Percentiles rank a stretch among this genome's conserved stretches.
Conservation (phyloP, 805 yeast genomes). For the Millerago galiae region DNA sequence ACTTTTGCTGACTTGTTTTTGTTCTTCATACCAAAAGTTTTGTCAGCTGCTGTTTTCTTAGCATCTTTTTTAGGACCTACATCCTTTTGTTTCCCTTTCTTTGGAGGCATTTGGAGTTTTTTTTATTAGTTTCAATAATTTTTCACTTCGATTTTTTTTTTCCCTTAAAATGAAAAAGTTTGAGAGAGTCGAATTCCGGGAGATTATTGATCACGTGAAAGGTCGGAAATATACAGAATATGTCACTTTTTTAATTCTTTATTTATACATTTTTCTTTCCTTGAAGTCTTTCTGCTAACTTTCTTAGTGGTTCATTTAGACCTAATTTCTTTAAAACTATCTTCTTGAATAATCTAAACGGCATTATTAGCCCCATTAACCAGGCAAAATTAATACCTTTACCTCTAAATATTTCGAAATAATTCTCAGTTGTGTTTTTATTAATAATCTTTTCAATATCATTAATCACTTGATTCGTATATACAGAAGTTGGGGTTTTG, state of each 20-base stretch:
- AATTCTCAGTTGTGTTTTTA: constrained; percentile 1
- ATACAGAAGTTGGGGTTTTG: constrained; percentile 27
- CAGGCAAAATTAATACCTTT: constrained; percentile 5
- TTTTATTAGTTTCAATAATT: background rate
- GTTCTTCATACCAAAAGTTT: constrained; percentile 93
- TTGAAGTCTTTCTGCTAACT: background rate
- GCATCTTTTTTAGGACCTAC: constrained; percentile 43
- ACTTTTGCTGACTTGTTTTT: constrained; percentile 92
- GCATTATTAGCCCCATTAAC: constrained; percentile 5
- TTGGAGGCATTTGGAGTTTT: constrained; percentile 61
- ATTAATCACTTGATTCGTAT: constrained; percentile 32
- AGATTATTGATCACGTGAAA: background rate
- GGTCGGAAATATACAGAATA: too few species aligned
- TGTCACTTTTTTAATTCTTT: too few species aligned
- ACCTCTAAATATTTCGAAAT: constrained; percentile 12
- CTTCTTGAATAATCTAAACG: constrained; percentile 1
- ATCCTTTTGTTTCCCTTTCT: constrained; percentile 48
- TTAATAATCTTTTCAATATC: constrained; percentile 22
- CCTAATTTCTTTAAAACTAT: background rate
- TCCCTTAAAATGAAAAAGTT: background rate
- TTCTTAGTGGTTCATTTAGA: background rate
- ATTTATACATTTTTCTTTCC: background rate
- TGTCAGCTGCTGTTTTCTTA: constrained; percentile 72
- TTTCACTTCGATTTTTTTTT: background rate
- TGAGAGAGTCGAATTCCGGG: background rate